Evolutionary conservation across 495 filamentous ascomycete species (phyloP).

Genomic region (Umbilicaria muhlenbergii): DNA sequence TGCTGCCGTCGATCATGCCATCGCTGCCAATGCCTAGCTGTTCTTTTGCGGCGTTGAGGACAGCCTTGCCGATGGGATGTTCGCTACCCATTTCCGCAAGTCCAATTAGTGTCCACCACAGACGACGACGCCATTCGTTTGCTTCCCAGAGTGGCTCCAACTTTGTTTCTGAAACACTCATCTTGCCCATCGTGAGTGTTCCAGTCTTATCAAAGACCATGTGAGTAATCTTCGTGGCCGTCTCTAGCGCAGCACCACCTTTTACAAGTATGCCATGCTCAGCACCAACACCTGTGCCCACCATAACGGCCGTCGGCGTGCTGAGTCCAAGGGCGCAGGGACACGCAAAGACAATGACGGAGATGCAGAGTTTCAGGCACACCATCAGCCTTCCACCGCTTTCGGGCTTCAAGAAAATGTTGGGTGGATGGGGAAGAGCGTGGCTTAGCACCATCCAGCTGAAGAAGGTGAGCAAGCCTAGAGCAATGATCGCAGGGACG

Average conservation of each 20-base stretch:
- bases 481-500: constrained; percentile 71
- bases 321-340: constrained; percentile 89
- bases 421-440: constrained; percentile 61
- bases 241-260: constrained; percentile 85
- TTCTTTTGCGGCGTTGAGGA: constrained; percentile 54
- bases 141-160: constrained; percentile 53
- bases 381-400: constrained; percentile 90
- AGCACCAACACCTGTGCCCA: constrained; percentile 92
- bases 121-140: constrained; percentile 46
- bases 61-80: constrained; percentile 84
- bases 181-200: constrained; percentile 84
- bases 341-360: constrained; percentile 96
- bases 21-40: constrained; percentile 59
- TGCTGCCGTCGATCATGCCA: constrained; percentile 59
- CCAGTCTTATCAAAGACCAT: constrained; percentile 99
- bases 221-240: constrained; percentile 77
- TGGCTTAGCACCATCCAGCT: constrained; percentile 95
- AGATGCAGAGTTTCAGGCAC: constrained; percentile 93
- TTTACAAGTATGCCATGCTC: constrained; percentile 95
- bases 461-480: constrained; percentile 75
- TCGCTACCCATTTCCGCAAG: constrained; percentile 88
- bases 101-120: constrained; percentile 94
- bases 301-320: constrained; percentile 96
- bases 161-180: constrained; percentile 65
- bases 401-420: constrained; percentile 65